Conservation (phyloP, 2,329 filamentous ascomycete genomes). For the Botryotinia convoluta region DNA sequence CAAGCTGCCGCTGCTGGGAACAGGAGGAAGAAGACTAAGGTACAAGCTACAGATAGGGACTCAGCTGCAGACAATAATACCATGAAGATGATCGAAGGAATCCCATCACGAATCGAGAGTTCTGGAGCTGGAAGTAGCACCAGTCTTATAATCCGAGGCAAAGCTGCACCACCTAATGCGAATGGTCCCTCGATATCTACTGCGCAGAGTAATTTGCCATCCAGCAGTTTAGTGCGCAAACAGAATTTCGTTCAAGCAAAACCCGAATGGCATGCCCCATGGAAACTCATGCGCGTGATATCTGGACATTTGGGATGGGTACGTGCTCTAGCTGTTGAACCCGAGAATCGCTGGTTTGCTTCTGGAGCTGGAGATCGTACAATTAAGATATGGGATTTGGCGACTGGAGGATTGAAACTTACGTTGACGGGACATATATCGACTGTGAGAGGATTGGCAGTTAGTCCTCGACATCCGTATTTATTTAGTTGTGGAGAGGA, state of each 20-base stretch:
- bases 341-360: constrained; percentile 96
- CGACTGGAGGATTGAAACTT: constrained; percentile 76
- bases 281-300: constrained; percentile 98
- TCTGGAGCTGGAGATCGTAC: constrained; percentile 93
- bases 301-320: constrained; percentile 97
- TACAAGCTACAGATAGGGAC: constrained; percentile 41
- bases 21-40: constrained; percentile 59
- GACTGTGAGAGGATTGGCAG: constrained; percentile 85
- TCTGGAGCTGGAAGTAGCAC: constrained; percentile 43
- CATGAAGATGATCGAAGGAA: constrained; percentile 65
- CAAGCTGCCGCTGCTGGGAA: constrained; percentile 64
- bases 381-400: constrained; percentile 98
- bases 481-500: constrained; percentile 97
- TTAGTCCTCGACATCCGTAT: constrained; percentile 91
- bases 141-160: constrained; percentile 53
- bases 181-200: constrained; percentile 47
- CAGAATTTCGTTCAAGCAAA: constrained; percentile 62
- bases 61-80: constrained; percentile 46
- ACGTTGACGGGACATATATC: constrained; percentile 94
- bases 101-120: constrained; percentile 44
- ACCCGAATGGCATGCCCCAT: constrained; percentile 95
- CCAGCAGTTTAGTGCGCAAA: constrained; percentile 56
- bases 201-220: constrained; percentile 48
- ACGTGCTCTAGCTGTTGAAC: constrained; percentile 82
- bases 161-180: constrained; percentile 51